Evolutionary conservation across 2,329 filamentous ascomycete species (phyloP).

Genomic region (Pseudogymnoascus sp.): DNA sequence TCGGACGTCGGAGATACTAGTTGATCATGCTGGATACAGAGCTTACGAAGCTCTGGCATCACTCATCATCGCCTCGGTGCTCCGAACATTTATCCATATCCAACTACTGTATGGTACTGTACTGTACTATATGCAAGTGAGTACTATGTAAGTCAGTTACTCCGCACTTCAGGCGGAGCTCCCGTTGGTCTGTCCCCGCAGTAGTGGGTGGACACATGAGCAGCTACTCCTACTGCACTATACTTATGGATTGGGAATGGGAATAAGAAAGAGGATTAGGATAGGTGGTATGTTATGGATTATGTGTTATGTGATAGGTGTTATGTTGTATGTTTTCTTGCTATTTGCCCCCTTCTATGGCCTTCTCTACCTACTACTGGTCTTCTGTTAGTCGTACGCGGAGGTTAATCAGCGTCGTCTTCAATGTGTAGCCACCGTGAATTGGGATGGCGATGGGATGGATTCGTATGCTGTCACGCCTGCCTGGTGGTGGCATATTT

Average conservation of each 20-base stretch:
- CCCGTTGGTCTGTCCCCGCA: not conserved
- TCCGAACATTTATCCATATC: not conserved
- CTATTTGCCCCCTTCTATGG: not conserved
- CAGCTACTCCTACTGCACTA: too few species aligned
- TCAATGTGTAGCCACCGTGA: not conserved
- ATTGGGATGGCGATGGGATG: not conserved
- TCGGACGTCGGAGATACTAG: not conserved
- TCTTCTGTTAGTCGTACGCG: not conserved
- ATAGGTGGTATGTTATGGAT: not conserved
- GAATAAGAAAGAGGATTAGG: not conserved
- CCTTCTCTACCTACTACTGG: not conserved
- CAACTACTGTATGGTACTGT: not conserved
- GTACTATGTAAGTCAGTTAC: not conserved
- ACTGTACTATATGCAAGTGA: not conserved
- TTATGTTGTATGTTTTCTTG: not conserved
- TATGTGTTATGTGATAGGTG: not conserved
- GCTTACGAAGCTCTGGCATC: not conserved
- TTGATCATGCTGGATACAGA: not conserved
- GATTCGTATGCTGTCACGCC: conserved; percentile 4
- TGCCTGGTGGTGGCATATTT: not conserved
- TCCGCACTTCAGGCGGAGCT: not conserved
- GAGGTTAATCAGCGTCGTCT: not conserved
- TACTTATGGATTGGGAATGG: not conserved
- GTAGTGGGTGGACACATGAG: not conserved
- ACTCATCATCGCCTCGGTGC: not conserved